phyloP scores from a whole-genome alignment of 768 basidiomycete genomes.

The Suillus tomentosus region DNA sequence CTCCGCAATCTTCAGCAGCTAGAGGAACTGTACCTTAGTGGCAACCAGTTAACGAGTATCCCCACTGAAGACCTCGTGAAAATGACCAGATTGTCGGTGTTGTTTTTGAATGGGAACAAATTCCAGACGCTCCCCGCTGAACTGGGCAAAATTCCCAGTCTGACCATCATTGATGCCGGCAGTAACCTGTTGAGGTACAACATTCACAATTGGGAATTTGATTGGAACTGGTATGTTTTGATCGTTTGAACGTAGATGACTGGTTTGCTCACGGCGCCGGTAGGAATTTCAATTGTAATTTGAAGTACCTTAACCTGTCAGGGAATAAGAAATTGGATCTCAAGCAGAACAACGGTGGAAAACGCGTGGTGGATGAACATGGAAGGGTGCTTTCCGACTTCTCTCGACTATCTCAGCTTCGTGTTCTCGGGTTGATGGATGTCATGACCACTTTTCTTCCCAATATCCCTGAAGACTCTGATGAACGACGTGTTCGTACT shows the following conservation, averaged over 20 bases:
- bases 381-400: constrained; percentile 74
- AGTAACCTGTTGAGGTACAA: constrained; percentile 96
- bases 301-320: constrained; percentile 93
- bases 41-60: constrained; percentile 89
- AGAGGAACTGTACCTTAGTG: constrained; percentile 89
- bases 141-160: constrained; percentile 74
- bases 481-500: constrained; percentile 89
- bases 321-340: constrained; percentile 97
- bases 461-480: constrained; percentile 80
- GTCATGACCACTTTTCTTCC: constrained; percentile 67
- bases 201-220: constrained; percentile 97
- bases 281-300: constrained; percentile 95
- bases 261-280: constrained; percentile 6
- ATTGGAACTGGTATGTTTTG: constrained; percentile 91
- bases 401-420: constrained; percentile 79
- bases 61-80: constrained; percentile 86
- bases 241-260: constrained; percentile 2
- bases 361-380: constrained; percentile 30
- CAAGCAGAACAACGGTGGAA: constrained; percentile 61
- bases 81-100: constrained; percentile 63
- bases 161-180: constrained; percentile 88
- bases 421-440: constrained; percentile 96
- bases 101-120: constrained; percentile 94
- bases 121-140: constrained; percentile 92
- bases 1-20: constrained; percentile 70